Evolutionary conservation across 768 basidiomycete species (phyloP).

Genomic region (Suillus plorans): DNA sequence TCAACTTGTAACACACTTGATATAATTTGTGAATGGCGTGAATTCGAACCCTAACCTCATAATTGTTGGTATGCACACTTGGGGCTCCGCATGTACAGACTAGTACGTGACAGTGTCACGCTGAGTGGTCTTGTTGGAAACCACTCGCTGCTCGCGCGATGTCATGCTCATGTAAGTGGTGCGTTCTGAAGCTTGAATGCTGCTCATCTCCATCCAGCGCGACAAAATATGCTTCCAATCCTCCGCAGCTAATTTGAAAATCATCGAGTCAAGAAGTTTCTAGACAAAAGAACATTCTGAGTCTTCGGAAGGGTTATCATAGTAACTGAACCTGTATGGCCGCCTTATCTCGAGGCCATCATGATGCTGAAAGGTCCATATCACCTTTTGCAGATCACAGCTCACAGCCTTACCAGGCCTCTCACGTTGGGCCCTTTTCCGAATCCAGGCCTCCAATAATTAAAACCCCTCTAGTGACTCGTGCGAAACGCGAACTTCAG

Average conservation of each 20-base stretch:
- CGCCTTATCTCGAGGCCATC: background rate
- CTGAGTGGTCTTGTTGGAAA: too few relatives aligned
- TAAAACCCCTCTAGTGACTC: conserved; percentile 67
- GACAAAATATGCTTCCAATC: too few relatives aligned
- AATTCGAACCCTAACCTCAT: background rate
- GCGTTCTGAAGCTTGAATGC: background rate
- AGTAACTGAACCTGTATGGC: background rate
- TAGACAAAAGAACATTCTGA: background rate
- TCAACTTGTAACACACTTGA: background rate
- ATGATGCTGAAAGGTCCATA: background rate
- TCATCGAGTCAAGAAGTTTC: too few relatives aligned
- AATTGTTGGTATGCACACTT: too few relatives aligned
- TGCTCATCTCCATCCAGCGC: background rate
- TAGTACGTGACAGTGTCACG: too few relatives aligned
- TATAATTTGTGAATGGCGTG: background rate
- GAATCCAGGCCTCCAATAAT: conserved; percentile 58
- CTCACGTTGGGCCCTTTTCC: conserved; percentile 13
- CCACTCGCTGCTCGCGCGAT: background rate
- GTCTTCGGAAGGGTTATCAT: too few relatives aligned
- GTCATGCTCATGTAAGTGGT: background rate
- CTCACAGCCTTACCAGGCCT: conserved; percentile 8
- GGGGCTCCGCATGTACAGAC: too few relatives aligned
- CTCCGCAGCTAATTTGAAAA: conserved; percentile 8
- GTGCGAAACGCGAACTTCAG: conserved; percentile 67
- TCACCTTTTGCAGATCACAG: background rate